phyloP scores from a whole-genome alignment of 1,284 basidiomycete genomes.

The Irpex sp. region DNA sequence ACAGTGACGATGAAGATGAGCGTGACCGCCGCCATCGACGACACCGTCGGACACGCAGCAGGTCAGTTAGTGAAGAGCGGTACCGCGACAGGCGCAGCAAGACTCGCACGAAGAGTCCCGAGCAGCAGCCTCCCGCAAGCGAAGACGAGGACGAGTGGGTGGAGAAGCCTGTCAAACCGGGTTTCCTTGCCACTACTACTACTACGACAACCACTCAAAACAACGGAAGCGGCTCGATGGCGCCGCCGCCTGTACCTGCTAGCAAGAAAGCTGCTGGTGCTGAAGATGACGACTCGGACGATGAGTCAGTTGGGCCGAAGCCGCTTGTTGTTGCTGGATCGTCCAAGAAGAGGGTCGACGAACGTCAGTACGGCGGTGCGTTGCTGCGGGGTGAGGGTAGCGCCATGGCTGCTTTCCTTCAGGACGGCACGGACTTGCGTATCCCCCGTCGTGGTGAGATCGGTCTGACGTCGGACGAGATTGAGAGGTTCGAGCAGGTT shows the following conservation, averaged over 20 bases:
- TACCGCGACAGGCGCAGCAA: slow-evolving; percentile 19
- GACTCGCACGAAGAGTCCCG: slow-evolving; percentile 28
- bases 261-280: slow-evolving; percentile 3
- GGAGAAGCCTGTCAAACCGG: slow-evolving; percentile 49
- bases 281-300: slow-evolving; percentile 19
- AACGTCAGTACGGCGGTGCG: slow-evolving; percentile 80
- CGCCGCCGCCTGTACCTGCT: slow-evolving; percentile 25
- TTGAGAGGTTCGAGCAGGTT: slow-evolving; percentile 81
- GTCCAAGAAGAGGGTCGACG: slow-evolving; percentile 54
- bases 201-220: slow-evolving; percentile 6
- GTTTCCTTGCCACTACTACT: slow-evolving; percentile 23
- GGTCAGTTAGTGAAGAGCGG: slow-evolving; percentile 19
- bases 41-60: slow-evolving; percentile 27
- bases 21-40: slow-evolving; percentile 9
- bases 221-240: slow-evolving; percentile 17
- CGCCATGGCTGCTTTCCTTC: slow-evolving; percentile 94
- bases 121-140: slow-evolving; percentile 23
- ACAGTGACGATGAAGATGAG: slow-evolving; percentile 38
- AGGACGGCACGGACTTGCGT: slow-evolving; percentile 82
- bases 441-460: slow-evolving; percentile 99
- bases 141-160: slow-evolving; percentile 67
- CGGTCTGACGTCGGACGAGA: slow-evolving; percentile 84
- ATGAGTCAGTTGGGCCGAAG: slow-evolving; percentile 54
- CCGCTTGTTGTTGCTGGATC: slow-evolving; percentile 40
- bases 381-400: slow-evolving; percentile 92